Base-by-base conservation (phyloP, 129 eudicot genomes). In the Flaveria brownii region DNA sequence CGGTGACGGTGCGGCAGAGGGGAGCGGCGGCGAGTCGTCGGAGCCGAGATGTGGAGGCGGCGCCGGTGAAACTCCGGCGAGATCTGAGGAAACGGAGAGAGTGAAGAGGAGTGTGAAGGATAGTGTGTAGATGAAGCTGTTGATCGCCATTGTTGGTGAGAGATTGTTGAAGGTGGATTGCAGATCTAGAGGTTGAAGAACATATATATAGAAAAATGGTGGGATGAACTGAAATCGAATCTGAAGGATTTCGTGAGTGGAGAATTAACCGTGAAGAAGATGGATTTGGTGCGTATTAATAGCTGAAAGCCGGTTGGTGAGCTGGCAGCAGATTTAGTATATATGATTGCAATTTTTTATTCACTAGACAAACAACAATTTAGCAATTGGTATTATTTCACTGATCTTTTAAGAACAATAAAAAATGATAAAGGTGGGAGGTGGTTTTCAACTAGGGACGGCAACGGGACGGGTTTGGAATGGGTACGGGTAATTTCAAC, bases 1-100 rank as follows among this genome's bases (percentile, higher is more conserved):
- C 36, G 78, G 81, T 10, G 80, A 54, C 36, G 78, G 81, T 10
- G 80, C 46, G 0, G 82, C 70, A 0, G 84, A 50, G 0, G 86
- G 82, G 0, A 77, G 77, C n/a, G 79, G 42, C 42, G 80, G 78
- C 49, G 64, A 52, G 6, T 77, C 78, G 11, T 79, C 80, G 25
- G 84, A 42, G n/a, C 60, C 73, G 62, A 17, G 49, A n/a, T 66
- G 45, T 20, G 90, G 83, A 15, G 83, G 28, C 0, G 85, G 90
- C 23, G 81, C 52, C 0, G 87, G 86, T 0, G 90, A 70, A 18
- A 30, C 13, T 42, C 5, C 45, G 16, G 83, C 72, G 4, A 82
- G 76, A 73, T 72, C 80, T 47, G 71, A 67, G n/a, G 82, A 74
- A 59, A 81, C 11, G 2, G 85, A 26, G 71, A 57, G 71, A 28